phyloP scores from a whole-genome alignment of 108 stramenopile species.

The Discostella pseudostelligera region DNA sequence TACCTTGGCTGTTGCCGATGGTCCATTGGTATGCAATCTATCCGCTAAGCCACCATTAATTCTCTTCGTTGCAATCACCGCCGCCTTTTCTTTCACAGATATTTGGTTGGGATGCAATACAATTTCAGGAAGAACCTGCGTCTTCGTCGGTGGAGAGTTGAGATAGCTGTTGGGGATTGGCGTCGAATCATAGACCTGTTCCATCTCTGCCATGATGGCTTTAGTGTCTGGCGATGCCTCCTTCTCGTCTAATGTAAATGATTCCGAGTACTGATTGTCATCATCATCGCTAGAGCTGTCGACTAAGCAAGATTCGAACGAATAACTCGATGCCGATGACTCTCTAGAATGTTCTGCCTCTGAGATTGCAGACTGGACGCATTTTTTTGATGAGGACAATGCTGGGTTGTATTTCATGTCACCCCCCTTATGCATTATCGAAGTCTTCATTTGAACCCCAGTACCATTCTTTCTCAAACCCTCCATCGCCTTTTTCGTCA shows the following conservation, averaged over 20 bases:
- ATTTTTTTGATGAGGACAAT: conserved; percentile 1
- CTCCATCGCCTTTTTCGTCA: conserved; percentile 1
- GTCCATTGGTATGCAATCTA: background rate
- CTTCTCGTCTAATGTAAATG: conserved; percentile 11
- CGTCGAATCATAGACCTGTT: conserved; percentile 9
- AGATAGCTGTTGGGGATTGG: conserved; percentile 18
- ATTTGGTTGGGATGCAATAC: conserved; percentile 1
- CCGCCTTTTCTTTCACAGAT: background rate
- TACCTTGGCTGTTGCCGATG: background rate
- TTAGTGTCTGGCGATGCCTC: conserved; percentile 12
- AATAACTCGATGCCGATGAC: background rate
- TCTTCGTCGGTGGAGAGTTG: conserved; percentile 6
- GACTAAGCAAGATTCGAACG: background rate
- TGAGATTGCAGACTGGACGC: conserved; percentile 9
- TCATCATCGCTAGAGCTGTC: background rate
- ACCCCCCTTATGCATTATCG: background rate
- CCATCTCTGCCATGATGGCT: conserved; percentile 18
- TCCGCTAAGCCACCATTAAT: background rate
- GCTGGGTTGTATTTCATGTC: conserved; percentile 17
- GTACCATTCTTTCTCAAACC: background rate
- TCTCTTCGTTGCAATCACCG: background rate
- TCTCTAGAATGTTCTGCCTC: background rate
- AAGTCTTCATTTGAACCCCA: background rate
- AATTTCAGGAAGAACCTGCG: conserved; percentile 1
- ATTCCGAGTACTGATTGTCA: background rate